Percentiles rank a stretch among this genome's conserved stretches.
Conservation (phyloP, 192 early-diverging fungal species). For the Umbelopsis sp. region DNA sequence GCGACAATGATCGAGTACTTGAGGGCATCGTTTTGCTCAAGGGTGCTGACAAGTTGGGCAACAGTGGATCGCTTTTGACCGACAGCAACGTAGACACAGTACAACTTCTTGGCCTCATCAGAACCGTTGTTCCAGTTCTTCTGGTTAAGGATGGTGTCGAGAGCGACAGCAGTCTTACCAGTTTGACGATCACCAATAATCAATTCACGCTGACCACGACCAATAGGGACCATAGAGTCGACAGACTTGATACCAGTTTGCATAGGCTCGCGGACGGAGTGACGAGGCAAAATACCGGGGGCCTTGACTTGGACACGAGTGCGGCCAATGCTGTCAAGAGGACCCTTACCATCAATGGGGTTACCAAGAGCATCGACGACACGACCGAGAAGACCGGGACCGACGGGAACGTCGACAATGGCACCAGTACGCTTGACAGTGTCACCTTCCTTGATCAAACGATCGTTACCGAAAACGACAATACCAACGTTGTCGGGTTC, state of each 20-base stretch:
- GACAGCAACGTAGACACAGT: constrained; percentile 99
- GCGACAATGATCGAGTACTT: constrained; percentile 99
- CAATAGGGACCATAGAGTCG: constrained; percentile 99
- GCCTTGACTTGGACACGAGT: constrained; percentile 99
- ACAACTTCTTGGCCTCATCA: constrained; percentile 98
- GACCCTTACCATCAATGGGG: constrained; percentile 99
- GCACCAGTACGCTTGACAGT: constrained; percentile 98
- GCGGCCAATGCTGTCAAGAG: constrained; percentile 82
- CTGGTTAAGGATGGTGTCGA: constrained; percentile 99
- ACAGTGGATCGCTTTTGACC: constrained; percentile 99
- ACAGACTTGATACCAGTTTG: constrained; percentile 99
- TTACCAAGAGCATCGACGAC: constrained; percentile 99
- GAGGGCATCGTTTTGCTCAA: constrained; percentile 97
- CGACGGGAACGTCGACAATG: constrained; percentile 98
- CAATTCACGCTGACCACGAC: constrained; percentile 99
- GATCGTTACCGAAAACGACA: constrained; percentile 99
- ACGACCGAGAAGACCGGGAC: constrained; percentile 89
- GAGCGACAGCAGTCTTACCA: constrained; percentile 98
- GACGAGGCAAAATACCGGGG: constrained; percentile 98
- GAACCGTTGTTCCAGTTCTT: constrained; percentile 96
- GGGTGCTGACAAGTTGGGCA: constrained; percentile 97
- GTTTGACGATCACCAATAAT: constrained; percentile 99
- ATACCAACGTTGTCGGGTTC: constrained; percentile 99
- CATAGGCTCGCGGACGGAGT: constrained; percentile 99
- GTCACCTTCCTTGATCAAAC: constrained; percentile 99